These are phyloP conservation scores for Amanita polypyramis DNA, from an alignment of 768 basidiomycete species.

Conservation along the genomic window DNA sequence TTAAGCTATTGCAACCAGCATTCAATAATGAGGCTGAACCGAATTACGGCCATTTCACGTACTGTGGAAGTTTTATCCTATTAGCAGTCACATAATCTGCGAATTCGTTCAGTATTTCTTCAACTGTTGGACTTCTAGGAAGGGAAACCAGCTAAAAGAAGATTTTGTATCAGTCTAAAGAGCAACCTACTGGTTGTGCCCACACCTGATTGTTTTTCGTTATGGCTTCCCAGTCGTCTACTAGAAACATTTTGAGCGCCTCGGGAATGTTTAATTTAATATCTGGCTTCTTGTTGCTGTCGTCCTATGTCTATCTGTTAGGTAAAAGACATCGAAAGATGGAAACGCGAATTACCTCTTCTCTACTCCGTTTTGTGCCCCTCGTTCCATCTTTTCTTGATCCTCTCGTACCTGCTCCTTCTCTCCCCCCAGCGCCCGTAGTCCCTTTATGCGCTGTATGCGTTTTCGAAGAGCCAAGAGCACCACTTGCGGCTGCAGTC, in stretches of 20 bases:
- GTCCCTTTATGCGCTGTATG: conserved; percentile 12
- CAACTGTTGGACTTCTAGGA: conserved; percentile 71
- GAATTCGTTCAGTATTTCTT: conserved; percentile 70
- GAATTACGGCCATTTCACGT: conserved; percentile 12
- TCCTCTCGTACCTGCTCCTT: conserved; percentile 22
- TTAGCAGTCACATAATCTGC: conserved; percentile 44
- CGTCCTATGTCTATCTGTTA: conserved; percentile 39
- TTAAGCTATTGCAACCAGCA: conserved; percentile 32
- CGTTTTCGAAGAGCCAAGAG: background rate
- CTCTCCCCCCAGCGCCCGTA: conserved; percentile 12
- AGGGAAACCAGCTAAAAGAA: conserved; percentile 64
- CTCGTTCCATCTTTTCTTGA: conserved; percentile 50
- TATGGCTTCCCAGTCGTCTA: conserved; percentile 97
- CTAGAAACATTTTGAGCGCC: conserved; percentile 75
- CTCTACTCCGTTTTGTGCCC: conserved; percentile 62
- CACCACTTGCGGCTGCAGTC: conserved; percentile 15
- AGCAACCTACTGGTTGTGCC: background rate
- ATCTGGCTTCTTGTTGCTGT: conserved; percentile 70
- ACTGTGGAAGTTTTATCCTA: conserved; percentile 33
- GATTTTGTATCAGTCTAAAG: background rate
- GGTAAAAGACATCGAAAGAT: conserved; percentile 1
- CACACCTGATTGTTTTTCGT: conserved; percentile 87
- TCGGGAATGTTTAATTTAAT: conserved; percentile 90
- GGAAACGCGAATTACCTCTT: conserved; percentile 43
- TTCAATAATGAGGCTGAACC: background rate